Evolutionary conservation across 2,329 filamentous ascomycete genomes (phyloP), one percentile per base, ranked within the genome.

Genomic region (Cytospora piceicola): DNA sequence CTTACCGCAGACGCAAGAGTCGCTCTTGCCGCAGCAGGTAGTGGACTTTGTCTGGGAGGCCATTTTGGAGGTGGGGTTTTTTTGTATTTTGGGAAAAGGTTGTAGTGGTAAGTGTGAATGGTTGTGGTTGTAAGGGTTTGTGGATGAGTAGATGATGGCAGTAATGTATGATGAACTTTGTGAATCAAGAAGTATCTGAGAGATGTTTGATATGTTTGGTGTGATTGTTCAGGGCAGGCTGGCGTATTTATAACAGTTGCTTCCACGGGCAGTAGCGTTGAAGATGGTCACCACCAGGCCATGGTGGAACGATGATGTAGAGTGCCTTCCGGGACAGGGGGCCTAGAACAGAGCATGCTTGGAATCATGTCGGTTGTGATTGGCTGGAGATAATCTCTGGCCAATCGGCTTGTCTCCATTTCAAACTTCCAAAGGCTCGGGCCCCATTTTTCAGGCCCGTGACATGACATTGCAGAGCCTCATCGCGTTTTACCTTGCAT

Each of bases 1-100:
- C 84, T 71, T 82, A 87, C 85, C 85, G 76, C 85, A 88, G 72
- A 85, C 78, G 72, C 85, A 88, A 70, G 82, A 80, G 61, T 76
- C 74, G 70, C 80, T 81, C 75, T 84, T 82, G 76, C 82, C 81
- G 77, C 85, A 87, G 83, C 85, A 87, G 71, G 82, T 87, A 64
- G 82, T 78, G 29, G 77, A 71, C 71, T 77, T 75, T 39, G 69
- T 72, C 69, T 71, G 65, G 55, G 75, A 72, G 62, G 75, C 71
- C 72, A 78, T 79, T 69, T 69, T 74, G 69, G 64, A 46, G 29
- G 54, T 27, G 17, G 22, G 36, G n/a, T n/a, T n/a, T n/a, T n/a
- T 66, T 62, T 51, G 42, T 17, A 15, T 36, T 24, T 51, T 60
- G 34, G 51, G 51, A 20, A 62, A 64, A 59, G 39, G 36, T 7